Base-by-base conservation (phyloP, 257 asterid genomes). In the Nicotiana noctiflora region DNA sequence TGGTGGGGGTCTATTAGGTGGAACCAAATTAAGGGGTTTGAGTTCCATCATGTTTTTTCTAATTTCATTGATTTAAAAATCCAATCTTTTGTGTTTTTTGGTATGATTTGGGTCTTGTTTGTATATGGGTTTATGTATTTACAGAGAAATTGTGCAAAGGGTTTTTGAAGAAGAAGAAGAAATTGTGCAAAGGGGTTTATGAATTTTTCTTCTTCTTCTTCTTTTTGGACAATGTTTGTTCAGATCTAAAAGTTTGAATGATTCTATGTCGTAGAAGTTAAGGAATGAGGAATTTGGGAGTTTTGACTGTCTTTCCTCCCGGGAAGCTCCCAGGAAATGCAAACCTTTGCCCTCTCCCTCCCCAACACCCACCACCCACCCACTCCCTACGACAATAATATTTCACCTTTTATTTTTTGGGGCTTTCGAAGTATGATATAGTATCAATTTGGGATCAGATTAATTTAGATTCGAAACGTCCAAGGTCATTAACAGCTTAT, bases 1-100 rank as follows among this genome's bases (percentile, higher is more conserved):
- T 4, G 99, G 97, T 27, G 99, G 98, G 27, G 85, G 79, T 10
- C 65, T 62, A 21, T 31, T 78, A 11, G 81, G 78, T 4, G 89
- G 85, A 55, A 85, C 77, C 31, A 70, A 77, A 83, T 81, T 67
- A 67, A 82, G 81, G 83, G 88, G 70, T 65, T 85, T 87, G 64
- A 79, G 85, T 77, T 83, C 91, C 91, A 89, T 91, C 95, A 81
- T 90, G 23, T 15, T 82, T 37, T 63, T 11, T 15, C 37, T 8
- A 72, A 46, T 46, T 55, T 14, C 59, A 72, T 23, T 44, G 21
- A 72, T 72, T 46, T 57, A 21, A 72, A 61, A 46, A 72, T 44
- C 60, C 49, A 72, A 46, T 72, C 77, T 72, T 44, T 44, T 21
- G 13, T 19, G 37, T 25, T 7, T 10, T 57, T 19, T 19, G 4